Percentiles rank a stretch among this genome's conserved stretches.
These are phyloP conservation scores for Diutina siamensis DNA, from an alignment of 1,139 yeast species.

Conservation along the genomic window DNA sequence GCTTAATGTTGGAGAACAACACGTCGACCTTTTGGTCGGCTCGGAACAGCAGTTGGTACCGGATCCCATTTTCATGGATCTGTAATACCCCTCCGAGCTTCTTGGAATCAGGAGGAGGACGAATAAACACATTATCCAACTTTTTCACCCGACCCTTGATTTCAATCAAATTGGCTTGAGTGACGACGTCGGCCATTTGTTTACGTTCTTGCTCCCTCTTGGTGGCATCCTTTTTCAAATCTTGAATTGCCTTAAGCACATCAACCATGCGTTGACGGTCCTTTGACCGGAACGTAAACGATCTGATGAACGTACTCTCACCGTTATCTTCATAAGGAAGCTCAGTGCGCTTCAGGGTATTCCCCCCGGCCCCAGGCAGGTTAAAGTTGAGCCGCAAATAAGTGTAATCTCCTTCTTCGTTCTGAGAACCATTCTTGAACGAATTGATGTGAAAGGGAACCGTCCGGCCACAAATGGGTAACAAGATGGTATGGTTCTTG, in stretches of 20 bases:
- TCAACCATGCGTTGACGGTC: constrained; percentile 90
- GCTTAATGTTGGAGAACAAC: constrained; percentile 81
- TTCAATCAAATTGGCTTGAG: constrained; percentile 81
- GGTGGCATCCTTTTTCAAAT: constrained; percentile 82
- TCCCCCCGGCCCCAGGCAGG: constrained; percentile 82
- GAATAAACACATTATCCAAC: constrained; percentile 76
- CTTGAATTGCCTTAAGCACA: constrained; percentile 81
- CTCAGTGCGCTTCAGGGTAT: constrained; percentile 57
- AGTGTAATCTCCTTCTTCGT: constrained; percentile 93
- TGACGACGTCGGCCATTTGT: constrained; percentile 89
- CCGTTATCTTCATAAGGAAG: constrained; percentile 86
- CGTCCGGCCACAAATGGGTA: constrained; percentile 92
- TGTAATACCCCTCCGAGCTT: constrained; percentile 86
- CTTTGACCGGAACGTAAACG: constrained; percentile 78
- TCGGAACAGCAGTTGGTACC: constrained; percentile 78
- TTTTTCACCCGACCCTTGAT: constrained; percentile 72
- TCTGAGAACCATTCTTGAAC: constrained; percentile 88
- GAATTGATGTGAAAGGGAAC: constrained; percentile 96
- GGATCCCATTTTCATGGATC: constrained; percentile 91
- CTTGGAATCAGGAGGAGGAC: constrained; percentile 95
- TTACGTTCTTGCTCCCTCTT: constrained; percentile 87
- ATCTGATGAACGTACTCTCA: constrained; percentile 76
- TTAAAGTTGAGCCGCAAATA: constrained; percentile 84
- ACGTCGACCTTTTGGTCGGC: constrained; percentile 83
- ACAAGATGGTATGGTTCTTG: constrained; percentile 76